Percentiles rank a stretch among this genome's conserved stretches.
Conservation (phyloP, 331 rosid species). For the Telfairia occidentalis region DNA sequence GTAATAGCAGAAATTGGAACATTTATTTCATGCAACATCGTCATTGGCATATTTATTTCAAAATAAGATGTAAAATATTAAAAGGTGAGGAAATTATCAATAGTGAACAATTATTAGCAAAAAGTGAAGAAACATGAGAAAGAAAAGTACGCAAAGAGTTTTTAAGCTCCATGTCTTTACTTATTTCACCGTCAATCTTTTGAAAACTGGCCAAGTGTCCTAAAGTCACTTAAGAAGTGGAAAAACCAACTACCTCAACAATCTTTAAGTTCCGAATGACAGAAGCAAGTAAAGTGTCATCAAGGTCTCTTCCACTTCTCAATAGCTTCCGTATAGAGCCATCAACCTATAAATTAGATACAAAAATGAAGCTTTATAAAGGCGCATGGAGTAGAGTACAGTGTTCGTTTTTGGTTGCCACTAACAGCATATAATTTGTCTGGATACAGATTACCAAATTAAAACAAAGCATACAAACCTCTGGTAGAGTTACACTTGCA, state of each 20-base stretch:
- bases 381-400: neutral
- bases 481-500: conserved; percentile 53
- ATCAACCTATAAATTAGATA: conserved; percentile 39
- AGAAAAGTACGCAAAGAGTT: neutral
- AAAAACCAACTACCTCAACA: conserved; percentile 46
- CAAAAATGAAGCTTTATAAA: neutral
- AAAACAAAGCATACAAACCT: conserved; percentile 32
- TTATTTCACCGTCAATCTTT: neutral
- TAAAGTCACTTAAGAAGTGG: neutral
- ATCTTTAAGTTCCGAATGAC: conserved; percentile 70
- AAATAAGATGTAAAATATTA: neutral
- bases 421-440: neutral
- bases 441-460: conserved; percentile 10
- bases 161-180: neutral
- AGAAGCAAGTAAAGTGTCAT: conserved; percentile 59
- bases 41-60: neutral
- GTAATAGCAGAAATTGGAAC: neutral
- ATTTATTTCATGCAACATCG: neutral
- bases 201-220: neutral
- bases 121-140: neutral
- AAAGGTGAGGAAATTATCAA: neutral
- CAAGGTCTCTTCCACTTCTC: conserved; percentile 59
- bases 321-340: conserved; percentile 45
- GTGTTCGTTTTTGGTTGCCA: neutral
- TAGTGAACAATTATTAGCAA: neutral